phyloP scores from a whole-genome alignment of 352 stramenopile genomes.

The Globisporangium alternatum region DNA sequence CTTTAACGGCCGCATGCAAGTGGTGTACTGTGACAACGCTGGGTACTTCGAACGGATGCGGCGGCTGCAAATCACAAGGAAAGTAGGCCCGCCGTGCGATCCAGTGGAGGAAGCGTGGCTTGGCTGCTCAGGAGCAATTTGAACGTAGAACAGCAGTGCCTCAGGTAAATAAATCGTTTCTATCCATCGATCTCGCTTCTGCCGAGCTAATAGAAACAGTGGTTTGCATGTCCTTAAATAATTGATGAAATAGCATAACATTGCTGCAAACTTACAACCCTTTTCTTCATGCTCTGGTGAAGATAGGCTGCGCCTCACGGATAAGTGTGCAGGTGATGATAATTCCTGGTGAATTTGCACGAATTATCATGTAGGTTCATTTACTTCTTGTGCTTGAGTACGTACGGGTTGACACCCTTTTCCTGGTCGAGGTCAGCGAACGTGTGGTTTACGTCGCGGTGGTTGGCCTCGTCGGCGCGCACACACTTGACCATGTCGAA shows the following conservation, averaged over 20 bases:
- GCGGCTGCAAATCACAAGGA: constrained; percentile 1
- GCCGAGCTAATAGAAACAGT: too few species aligned
- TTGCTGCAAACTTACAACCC: too few species aligned
- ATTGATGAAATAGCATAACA: too few species aligned
- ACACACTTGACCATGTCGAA: background rate
- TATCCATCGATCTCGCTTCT: too few species aligned
- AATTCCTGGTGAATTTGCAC: too few species aligned
- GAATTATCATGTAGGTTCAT: background rate
- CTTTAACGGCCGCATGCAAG: constrained; percentile 13
- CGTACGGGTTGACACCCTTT: background rate
- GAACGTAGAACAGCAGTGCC: constrained; percentile 7
- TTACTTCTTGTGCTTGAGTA: background rate
- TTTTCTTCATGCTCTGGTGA: too few species aligned
- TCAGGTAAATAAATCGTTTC: too few species aligned
- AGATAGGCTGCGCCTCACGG: too few species aligned
- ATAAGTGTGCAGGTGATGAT: too few species aligned
- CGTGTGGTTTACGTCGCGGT: background rate
- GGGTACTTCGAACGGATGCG: background rate
- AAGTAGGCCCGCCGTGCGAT: background rate
- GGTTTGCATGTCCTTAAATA: too few species aligned
- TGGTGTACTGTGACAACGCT: background rate
- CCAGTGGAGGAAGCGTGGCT: constrained; percentile 1
- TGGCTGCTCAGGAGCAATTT: background rate
- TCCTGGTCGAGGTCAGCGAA: background rate
- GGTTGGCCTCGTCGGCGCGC: background rate